Conservation (phyloP, 768 basidiomycete genomes). For the Plicaturopsis crispa region DNA sequence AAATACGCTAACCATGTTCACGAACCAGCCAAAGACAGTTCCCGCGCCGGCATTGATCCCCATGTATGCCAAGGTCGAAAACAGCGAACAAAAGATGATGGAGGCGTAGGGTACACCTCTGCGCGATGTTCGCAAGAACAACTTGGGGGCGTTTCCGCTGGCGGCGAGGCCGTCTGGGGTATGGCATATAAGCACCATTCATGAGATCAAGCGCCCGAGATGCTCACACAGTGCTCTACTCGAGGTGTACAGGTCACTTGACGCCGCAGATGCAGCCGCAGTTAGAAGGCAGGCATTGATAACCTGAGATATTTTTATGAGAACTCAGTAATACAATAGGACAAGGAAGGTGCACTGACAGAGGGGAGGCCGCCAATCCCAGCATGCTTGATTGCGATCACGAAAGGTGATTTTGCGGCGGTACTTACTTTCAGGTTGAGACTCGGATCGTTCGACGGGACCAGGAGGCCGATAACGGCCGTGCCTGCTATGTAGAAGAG, state of each 20-base stretch:
- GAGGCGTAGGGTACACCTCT: constrained; percentile 73
- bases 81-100: constrained; percentile 61
- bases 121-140: constrained; percentile 65
- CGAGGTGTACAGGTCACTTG: constrained; percentile 80
- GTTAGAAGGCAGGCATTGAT: constrained; percentile 10
- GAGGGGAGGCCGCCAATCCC: constrained; percentile 54
- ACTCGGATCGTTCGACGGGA: constrained; percentile 35
- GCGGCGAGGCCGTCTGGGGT: constrained; percentile 68
- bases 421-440: constrained; percentile 29
- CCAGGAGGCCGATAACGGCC: constrained; percentile 39
- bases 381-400: constrained; percentile 46
- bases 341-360: constrained; percentile 15
- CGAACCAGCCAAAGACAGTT: constrained; percentile 73
- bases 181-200: constrained; percentile 3
- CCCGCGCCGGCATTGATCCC: constrained; percentile 58
- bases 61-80: constrained; percentile 76
- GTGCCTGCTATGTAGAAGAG: constrained; percentile 38
- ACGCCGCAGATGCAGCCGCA: constrained; percentile 34
- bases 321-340: neutral
- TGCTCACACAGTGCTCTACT: constrained; percentile 80
- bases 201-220: neutral
- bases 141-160: constrained; percentile 72
- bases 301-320: neutral
- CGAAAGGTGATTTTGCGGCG: constrained; percentile 45
- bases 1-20: constrained; percentile 62